A percentile compares a stretch with the other conserved stretches of the same genome.
Evolutionary conservation across 164 flowering plant species (phyloP).

Genomic region (Vitis rupestris): DNA sequence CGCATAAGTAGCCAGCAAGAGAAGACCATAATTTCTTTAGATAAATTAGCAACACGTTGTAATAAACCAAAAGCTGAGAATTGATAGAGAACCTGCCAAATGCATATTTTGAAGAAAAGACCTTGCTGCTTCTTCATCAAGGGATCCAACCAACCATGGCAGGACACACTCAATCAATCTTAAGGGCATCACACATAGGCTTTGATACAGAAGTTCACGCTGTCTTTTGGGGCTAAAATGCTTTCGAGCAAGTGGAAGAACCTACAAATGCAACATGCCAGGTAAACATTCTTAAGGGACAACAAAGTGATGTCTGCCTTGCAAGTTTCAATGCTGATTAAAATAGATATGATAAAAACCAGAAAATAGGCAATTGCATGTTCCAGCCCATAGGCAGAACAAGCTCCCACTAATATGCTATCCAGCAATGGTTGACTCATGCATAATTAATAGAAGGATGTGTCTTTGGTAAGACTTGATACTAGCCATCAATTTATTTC

Average conservation of each 20-base stretch:
- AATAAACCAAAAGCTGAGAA: neutral
- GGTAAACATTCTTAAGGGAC: neutral
- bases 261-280: constrained; percentile 36
- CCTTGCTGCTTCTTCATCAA: constrained; percentile 66
- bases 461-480: too few species aligned
- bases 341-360: neutral
- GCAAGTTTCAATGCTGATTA: neutral
- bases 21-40: neutral
- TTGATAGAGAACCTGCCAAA: constrained; percentile 63
- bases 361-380: neutral
- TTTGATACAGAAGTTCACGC: constrained; percentile 77
- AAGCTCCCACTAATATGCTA: neutral
- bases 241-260: constrained; percentile 88
- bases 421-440: neutral
- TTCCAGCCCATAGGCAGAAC: neutral
- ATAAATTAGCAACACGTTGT: neutral
- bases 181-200: constrained; percentile 91
- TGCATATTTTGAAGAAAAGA: constrained; percentile 79
- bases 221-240: constrained; percentile 67
- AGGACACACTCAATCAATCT: constrained; percentile 82
- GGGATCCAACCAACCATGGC: constrained; percentile 84
- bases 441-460: too few species aligned
- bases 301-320: neutral
- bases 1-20: neutral
- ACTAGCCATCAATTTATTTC: too few species aligned